Percentiles rank a stretch among this genome's conserved stretches.
Evolutionary conservation across 2,329 filamentous ascomycete genomes (phyloP).

Genomic region (Cucurbitaria berberidis): DNA sequence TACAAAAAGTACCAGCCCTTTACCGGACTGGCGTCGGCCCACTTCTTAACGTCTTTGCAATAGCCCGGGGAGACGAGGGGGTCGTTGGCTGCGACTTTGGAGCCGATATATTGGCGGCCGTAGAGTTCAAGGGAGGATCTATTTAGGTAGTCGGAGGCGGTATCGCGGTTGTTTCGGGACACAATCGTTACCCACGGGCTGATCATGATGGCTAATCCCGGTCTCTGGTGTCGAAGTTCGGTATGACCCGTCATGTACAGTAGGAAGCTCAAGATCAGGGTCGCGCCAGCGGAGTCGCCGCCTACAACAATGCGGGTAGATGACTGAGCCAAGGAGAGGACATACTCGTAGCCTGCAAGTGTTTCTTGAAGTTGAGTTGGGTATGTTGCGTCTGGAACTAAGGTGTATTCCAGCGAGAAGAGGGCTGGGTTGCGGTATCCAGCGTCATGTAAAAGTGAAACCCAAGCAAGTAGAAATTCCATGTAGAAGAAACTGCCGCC

Average conservation of each 20-base stretch:
- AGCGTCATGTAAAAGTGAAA: slow-evolving; percentile 66
- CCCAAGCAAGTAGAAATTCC: slow-evolving; percentile 79
- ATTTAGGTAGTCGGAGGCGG: slow-evolving; percentile 77
- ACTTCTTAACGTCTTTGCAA: slow-evolving; percentile 69
- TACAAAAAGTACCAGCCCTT: slow-evolving; percentile 74
- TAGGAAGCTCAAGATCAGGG: slow-evolving; percentile 74
- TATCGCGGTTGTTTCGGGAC: slow-evolving; percentile 70
- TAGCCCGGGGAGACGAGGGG: slow-evolving; percentile 72
- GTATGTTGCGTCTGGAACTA: slow-evolving; percentile 76
- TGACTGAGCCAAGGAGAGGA: slow-evolving; percentile 64
- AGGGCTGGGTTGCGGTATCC: slow-evolving; percentile 78
- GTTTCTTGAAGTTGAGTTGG: slow-evolving; percentile 76
- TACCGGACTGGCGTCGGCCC: slow-evolving; percentile 69
- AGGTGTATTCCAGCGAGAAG: slow-evolving; percentile 79
- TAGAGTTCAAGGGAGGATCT: slow-evolving; percentile 70
- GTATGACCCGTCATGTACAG: slow-evolving; percentile 66
- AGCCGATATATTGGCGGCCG: slow-evolving; percentile 70
- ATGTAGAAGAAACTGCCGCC: slow-evolving; percentile 81
- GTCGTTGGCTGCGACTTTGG: slow-evolving; percentile 58
- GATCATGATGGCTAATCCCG: slow-evolving; percentile 72
- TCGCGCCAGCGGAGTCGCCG: slow-evolving; percentile 81
- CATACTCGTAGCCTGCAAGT: slow-evolving; percentile 72
- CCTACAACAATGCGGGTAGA: slow-evolving; percentile 71
- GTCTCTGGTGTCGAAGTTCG: slow-evolving; percentile 53
- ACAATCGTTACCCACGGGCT: slow-evolving; percentile 82